These are phyloP conservation scores for Chlorociboria aeruginascens DNA, from an alignment of 495 filamentous ascomycete genomes.

Conservation along the genomic window DNA sequence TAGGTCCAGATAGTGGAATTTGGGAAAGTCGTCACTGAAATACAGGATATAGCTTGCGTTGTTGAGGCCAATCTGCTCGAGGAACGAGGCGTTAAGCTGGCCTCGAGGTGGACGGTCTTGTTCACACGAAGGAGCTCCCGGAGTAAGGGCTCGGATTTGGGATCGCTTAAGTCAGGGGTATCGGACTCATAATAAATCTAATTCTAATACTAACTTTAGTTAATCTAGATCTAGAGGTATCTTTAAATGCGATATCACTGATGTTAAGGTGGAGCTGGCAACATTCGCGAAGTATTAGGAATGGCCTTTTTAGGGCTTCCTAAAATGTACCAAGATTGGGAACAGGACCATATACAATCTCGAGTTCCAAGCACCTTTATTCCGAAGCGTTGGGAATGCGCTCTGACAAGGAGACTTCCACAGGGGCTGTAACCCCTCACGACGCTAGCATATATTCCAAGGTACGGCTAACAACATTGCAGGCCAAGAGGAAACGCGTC, in stretches of 20 bases:
- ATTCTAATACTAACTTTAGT: too few species aligned
- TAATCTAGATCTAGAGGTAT: too few species aligned
- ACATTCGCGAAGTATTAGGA: conserved; percentile 12
- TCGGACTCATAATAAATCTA: too few species aligned
- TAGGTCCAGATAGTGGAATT: conserved; percentile 3
- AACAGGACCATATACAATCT: conserved; percentile 6
- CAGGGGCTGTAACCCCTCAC: not conserved
- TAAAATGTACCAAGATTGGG: conserved; percentile 11
- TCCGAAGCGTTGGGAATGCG: conserved; percentile 5
- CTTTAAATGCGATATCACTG: too few species aligned
- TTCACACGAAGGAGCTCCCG: conserved; percentile 6
- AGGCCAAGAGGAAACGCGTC: not conserved
- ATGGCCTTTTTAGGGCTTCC: conserved; percentile 11
- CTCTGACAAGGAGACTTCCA: not conserved
- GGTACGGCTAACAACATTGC: not conserved
- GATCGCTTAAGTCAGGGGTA: not conserved
- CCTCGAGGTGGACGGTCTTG: conserved; percentile 10
- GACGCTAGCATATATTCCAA: too few species aligned
- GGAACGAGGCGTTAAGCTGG: conserved; percentile 6
- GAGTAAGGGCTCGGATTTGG: conserved; percentile 1
- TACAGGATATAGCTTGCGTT: conserved; percentile 8
- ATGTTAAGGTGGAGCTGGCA: too few species aligned
- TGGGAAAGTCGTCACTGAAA: conserved; percentile 10
- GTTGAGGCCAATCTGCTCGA: conserved; percentile 3
- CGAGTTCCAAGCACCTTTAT: conserved; percentile 5